Percentiles rank a stretch among this genome's conserved stretches.
These are phyloP conservation scores for Hypomontagnella submonticulosa DNA, from an alignment of 495 filamentous ascomycete genomes.

Conservation along the genomic window DNA sequence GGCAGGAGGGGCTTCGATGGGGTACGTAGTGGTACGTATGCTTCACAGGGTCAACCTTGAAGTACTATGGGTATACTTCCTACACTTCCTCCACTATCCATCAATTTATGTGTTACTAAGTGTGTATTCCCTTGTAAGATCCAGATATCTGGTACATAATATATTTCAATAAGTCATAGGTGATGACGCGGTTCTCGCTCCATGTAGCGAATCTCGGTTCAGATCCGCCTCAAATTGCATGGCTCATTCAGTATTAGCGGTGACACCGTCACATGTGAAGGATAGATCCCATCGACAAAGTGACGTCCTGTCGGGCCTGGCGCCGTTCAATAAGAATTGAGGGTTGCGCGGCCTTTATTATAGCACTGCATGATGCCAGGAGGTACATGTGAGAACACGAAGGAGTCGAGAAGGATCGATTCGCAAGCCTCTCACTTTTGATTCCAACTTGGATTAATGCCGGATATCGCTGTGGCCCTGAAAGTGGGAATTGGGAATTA, in stretches of 20 bases:
- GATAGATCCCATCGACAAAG: neutral
- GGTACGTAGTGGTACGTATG: no score
- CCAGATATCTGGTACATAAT: no score
- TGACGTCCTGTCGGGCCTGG: neutral
- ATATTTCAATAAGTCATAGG: no score
- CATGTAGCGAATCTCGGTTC: slow-evolving; percentile 29
- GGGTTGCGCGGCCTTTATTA: slow-evolving; percentile 19
- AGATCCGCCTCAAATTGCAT: slow-evolving; percentile 11
- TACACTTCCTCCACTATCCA: no score
- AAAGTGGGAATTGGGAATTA: neutral
- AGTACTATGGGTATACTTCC: no score
- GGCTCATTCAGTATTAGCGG: neutral
- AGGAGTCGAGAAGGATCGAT: slow-evolving; percentile 2
- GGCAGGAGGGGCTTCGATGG: no score
- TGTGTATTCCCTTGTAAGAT: no score
- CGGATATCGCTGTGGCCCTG: neutral
- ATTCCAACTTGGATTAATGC: neutral
- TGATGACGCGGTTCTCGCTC: slow-evolving; percentile 18
- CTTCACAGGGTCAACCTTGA: no score
- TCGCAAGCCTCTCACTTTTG: neutral
- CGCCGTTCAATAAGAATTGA: neutral
- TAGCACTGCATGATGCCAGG: neutral
- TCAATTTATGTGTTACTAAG: no score
- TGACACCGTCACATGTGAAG: slow-evolving; percentile 19
- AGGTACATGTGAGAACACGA: neutral